phyloP scores from a whole-genome alignment of 495 filamentous ascomycete species.

The Aspergillus diversus region DNA sequence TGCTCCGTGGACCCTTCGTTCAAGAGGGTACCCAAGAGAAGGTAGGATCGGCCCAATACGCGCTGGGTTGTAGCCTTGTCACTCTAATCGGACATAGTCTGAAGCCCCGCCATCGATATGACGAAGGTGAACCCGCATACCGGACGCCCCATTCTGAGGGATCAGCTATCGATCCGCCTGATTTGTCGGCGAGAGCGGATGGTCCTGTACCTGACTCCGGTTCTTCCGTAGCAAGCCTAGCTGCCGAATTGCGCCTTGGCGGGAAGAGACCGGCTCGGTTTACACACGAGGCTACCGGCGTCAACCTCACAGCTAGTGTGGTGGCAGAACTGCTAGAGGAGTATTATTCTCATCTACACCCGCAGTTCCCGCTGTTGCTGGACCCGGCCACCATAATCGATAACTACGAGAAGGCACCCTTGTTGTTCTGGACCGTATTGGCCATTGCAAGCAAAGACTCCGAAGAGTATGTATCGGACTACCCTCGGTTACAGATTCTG shows the following conservation, averaged over 20 bases:
- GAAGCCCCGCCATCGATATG: not conserved
- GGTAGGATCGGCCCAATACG: not conserved
- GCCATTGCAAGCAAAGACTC: conserved; percentile 9
- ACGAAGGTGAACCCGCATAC: not conserved
- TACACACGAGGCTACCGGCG: conserved; percentile 7
- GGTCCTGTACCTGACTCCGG: not conserved
- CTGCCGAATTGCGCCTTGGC: conserved; percentile 6
- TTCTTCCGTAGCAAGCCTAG: not conserved
- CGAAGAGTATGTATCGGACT: conserved; percentile 1
- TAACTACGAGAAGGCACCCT: conserved; percentile 1
- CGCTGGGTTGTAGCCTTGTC: not conserved
- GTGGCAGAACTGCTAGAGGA: conserved; percentile 10
- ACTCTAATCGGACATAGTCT: conserved; percentile 6
- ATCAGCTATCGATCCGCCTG: not conserved
- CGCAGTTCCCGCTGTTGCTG: conserved; percentile 1
- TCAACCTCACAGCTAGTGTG: conserved; percentile 1
- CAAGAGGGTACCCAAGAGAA: conserved; percentile 17
- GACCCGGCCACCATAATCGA: conserved; percentile 1
- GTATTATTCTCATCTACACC: conserved; percentile 6
- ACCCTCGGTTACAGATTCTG: conserved; percentile 2
- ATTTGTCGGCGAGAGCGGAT: not conserved
- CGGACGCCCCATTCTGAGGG: not conserved
- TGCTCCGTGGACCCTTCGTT: conserved; percentile 16
- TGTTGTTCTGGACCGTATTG: conserved; percentile 9
- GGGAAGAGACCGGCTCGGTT: conserved; percentile 8